phyloP scores from a whole-genome alignment of 2,329 filamentous ascomycete genomes.

The Cryphonectria nitschkei region DNA sequence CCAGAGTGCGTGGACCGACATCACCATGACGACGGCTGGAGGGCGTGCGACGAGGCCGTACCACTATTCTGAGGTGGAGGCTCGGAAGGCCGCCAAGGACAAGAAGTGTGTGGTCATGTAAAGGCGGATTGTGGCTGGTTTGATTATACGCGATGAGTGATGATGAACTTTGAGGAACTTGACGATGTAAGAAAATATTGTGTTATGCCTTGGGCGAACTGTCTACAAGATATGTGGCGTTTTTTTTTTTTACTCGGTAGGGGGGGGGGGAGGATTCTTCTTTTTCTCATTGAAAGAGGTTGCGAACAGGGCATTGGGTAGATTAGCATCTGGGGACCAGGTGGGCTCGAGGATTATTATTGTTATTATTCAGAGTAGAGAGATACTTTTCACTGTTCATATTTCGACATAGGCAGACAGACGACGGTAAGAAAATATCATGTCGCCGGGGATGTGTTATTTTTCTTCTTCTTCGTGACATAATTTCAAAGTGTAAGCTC shows the following conservation, averaged over 20 bases:
- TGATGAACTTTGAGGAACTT: neutral
- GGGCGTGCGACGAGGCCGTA: conserved; percentile 19
- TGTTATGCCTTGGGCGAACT: neutral
- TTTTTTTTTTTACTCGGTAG: neutral
- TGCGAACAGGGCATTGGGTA: neutral
- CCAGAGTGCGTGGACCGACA: conserved; percentile 58
- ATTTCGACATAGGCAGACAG: neutral
- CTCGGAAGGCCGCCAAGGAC: conserved; percentile 40
- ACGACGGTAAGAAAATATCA: neutral
- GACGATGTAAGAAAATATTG: neutral
- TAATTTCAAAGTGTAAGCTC: neutral
- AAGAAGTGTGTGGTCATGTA: conserved; percentile 60
- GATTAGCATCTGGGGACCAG: neutral
- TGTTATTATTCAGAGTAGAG: neutral
- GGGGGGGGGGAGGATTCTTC: too few species aligned
- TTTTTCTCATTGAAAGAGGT: neutral
- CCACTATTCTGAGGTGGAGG: neutral
- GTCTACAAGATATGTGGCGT: neutral
- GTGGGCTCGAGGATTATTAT: neutral
- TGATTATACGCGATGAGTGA: neutral
- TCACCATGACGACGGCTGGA: conserved; percentile 40
- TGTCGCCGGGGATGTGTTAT: neutral
- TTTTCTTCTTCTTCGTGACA: neutral
- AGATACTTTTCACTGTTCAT: neutral
- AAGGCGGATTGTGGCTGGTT: conserved; percentile 25